Evolutionary conservation across 2,329 filamentous ascomycete species (phyloP).

Genomic region (Ambrosiella beaveri): DNA sequence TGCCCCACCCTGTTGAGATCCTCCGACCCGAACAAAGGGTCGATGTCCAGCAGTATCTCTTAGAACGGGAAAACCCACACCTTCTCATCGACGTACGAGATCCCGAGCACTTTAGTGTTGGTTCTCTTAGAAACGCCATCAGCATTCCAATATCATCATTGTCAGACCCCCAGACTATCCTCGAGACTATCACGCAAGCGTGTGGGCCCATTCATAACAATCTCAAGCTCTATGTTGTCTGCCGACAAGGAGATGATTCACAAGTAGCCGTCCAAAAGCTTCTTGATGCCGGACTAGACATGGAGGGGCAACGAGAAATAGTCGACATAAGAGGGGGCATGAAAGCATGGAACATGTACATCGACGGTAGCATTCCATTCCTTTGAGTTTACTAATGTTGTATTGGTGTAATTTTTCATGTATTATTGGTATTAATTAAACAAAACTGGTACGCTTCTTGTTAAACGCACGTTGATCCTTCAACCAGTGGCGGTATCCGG

Average conservation of each 20-base stretch:
- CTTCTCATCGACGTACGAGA: conserved; percentile 71
- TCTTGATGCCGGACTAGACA: conserved; percentile 40
- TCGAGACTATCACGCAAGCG: conserved; percentile 18
- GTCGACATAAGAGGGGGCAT: conserved; percentile 58
- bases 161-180: conserved; percentile 24
- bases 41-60: conserved; percentile 39
- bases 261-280: conserved; percentile 51
- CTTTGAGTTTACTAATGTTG: conserved; percentile 21
- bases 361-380: conserved; percentile 43
- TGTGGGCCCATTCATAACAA: conserved; percentile 25
- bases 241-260: conserved; percentile 62
- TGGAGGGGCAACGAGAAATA: conserved; percentile 38
- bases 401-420: neutral
- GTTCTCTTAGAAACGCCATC: conserved; percentile 54
- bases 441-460: conserved; percentile 59
- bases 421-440: conserved; percentile 22
- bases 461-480: conserved; percentile 97
- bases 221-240: conserved; percentile 52
- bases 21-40: conserved; percentile 51
- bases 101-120: conserved; percentile 68
- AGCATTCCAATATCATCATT: conserved; percentile 47
- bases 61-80: conserved; percentile 22
- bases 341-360: conserved; percentile 50
- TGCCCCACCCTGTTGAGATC: conserved; percentile 32
- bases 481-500: conserved; percentile 83